A percentile compares a stretch with the other conserved stretches of the same genome.
phyloP scores from a whole-genome alignment of 2,329 filamentous ascomycete species.

The Colletotrichum kahawae region DNA sequence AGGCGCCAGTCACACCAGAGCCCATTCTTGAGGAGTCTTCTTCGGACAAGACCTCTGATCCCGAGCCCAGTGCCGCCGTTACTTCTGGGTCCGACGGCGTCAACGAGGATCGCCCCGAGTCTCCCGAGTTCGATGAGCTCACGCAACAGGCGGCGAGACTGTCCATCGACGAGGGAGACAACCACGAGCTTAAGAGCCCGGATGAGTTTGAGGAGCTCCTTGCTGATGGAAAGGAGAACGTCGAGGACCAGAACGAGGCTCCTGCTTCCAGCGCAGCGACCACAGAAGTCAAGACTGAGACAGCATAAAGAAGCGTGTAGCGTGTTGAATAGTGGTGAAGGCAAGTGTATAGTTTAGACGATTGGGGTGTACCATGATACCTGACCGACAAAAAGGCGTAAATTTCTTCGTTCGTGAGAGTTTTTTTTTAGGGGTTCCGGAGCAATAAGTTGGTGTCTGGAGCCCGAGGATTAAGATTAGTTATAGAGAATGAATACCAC shows the following conservation, averaged over 20 bases:
- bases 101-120: background rate
- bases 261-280: background rate
- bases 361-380: conserved; percentile 23
- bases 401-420: conserved; percentile 16
- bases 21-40: background rate
- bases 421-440: conserved; percentile 3
- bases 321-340: background rate
- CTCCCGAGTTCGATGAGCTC: conserved; percentile 4
- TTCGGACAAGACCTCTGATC: conserved; percentile 11
- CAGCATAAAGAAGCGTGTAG: background rate
- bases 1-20: conserved; percentile 10
- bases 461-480: conserved; percentile 6
- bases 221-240: conserved; percentile 1
- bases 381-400: conserved; percentile 22
- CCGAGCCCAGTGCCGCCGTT: background rate
- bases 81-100: background rate
- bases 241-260: background rate
- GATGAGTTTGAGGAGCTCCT: conserved; percentile 20
- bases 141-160: background rate
- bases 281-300: conserved; percentile 4
- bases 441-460: conserved; percentile 11
- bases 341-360: conserved; percentile 16
- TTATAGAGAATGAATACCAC: conserved; percentile 21
- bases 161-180: background rate
- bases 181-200: conserved; percentile 14